These are phyloP conservation scores for Monosporozyma siamensis DNA, from an alignment of 805 yeast species.

Conservation along the genomic window DNA sequence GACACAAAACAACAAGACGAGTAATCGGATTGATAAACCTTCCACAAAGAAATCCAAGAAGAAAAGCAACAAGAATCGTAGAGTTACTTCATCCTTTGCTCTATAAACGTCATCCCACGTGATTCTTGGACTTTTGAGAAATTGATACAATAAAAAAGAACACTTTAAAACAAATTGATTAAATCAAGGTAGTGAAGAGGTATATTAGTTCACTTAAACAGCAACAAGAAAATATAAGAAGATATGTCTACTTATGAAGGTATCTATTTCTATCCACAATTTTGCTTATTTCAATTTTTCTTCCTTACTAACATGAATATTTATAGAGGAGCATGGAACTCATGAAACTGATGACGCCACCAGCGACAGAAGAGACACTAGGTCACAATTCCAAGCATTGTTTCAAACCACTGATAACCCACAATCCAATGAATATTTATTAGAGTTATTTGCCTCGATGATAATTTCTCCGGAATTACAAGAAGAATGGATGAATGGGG, in stretches of 20 bases:
- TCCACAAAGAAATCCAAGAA: slow-evolving; percentile 12
- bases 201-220: no score
- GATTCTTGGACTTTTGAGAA: neutral
- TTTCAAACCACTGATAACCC: slow-evolving; percentile 9
- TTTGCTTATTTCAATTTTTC: neutral
- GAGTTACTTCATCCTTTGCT: slow-evolving; percentile 3
- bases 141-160: neutral
- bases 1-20: neutral
- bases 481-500: slow-evolving; percentile 19
- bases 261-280: slow-evolving; percentile 11
- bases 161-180: neutral
- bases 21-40: slow-evolving; percentile 1
- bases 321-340: slow-evolving; percentile 26
- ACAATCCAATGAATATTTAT: slow-evolving; percentile 11
- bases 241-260: slow-evolving; percentile 31
- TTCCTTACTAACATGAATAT: neutral
- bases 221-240: neutral
- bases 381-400: slow-evolving; percentile 17
- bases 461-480: slow-evolving; percentile 21
- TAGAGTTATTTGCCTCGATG: slow-evolving; percentile 8
- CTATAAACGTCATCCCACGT: neutral
- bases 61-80: slow-evolving; percentile 5
- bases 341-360: slow-evolving; percentile 6
- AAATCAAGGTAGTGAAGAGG: no score
- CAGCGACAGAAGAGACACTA: slow-evolving; percentile 16